Evolutionary conservation across 2,329 filamentous ascomycete species (phyloP).

Genomic region (Malbranchea zuffiana): DNA sequence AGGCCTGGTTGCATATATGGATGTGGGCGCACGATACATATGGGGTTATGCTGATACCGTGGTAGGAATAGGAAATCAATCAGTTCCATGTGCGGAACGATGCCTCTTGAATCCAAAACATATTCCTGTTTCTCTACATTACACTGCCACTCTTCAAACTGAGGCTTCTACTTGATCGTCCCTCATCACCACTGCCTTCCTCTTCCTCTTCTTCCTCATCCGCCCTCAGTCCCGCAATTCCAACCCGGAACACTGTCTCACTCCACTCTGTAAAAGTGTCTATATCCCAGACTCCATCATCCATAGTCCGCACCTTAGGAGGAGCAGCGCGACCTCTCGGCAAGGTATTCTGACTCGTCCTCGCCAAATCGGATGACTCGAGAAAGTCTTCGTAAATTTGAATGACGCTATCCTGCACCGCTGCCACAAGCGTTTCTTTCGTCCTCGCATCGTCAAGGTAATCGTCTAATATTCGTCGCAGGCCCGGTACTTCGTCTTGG

Average conservation of each 20-base stretch:
- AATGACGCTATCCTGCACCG: conserved; percentile 53
- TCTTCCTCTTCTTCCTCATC: conserved; percentile 4
- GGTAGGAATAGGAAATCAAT: too few relatives aligned
- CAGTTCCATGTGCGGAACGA: too few relatives aligned
- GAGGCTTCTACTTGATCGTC: too few relatives aligned
- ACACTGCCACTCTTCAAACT: too few relatives aligned
- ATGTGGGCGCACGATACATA: too few relatives aligned
- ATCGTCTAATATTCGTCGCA: conserved; percentile 48
- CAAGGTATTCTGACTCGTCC: conserved; percentile 21
- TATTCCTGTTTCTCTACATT: too few relatives aligned
- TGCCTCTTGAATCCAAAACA: too few relatives aligned
- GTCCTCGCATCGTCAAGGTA: conserved; percentile 56
- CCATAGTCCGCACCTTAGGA: too few relatives aligned
- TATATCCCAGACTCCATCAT: conserved; percentile 51
- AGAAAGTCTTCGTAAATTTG: conserved; percentile 55
- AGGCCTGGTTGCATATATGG: too few relatives aligned
- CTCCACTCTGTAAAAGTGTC: conserved; percentile 55
- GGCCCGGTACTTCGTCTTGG: conserved; percentile 46
- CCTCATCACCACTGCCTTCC: conserved; percentile 8
- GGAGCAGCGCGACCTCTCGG: conserved; percentile 48
- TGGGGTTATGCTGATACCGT: too few relatives aligned
- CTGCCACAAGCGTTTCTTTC: conserved; percentile 54
- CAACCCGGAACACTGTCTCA: conserved; percentile 48
- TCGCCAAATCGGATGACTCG: conserved; percentile 31
- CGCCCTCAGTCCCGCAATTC: conserved; percentile 28